Evolutionary conservation across 345 rosid genomes (phyloP), one percentile per base, ranked within the genome.

Genomic region (Tarenaya hassleriana): DNA sequence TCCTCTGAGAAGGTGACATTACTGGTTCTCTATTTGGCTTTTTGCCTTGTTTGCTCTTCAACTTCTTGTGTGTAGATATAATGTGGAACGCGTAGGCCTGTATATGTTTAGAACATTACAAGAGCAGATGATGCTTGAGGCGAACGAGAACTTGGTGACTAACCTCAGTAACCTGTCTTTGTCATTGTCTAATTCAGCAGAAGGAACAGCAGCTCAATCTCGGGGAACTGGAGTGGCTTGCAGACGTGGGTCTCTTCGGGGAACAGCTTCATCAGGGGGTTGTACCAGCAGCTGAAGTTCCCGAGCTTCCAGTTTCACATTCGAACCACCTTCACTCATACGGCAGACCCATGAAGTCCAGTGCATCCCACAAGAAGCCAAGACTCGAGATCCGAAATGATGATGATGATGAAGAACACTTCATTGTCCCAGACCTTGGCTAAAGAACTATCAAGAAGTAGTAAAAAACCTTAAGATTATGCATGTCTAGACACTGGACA

Each of bases 1-100:
- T 74, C 84, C 50, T 55, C 75, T 50, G 80, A 73, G 20, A 92
- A 92, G 95, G 98, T 91, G n/a, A n/a, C n/a, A n/a, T n/a, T n/a
- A n/a, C n/a, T n/a, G n/a, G n/a, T n/a, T n/a, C n/a, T n/a, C n/a
- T n/a, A n/a, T n/a, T n/a, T n/a, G n/a, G n/a, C n/a, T n/a, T n/a
- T n/a, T n/a, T n/a, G n/a, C n/a, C n/a, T n/a, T n/a, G n/a, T n/a
- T n/a, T n/a, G n/a, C n/a, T n/a, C n/a, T n/a, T n/a, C n/a, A n/a
- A n/a, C n/a, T n/a, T n/a, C n/a, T n/a, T n/a, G n/a, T n/a, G n/a
- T n/a, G n/a, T n/a, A n/a, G n/a, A n/a, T n/a, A n/a, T n/a, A n/a
- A n/a, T n/a, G n/a, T n/a, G n/a, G n/a, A n/a, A n/a, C n/a, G n/a
- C n/a, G n/a, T n/a, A n/a, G n/a, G n/a, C n/a, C n/a, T n/a, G n/a